phyloP scores from a whole-genome alignment of 805 yeast species.

The Candida sonorensis region DNA sequence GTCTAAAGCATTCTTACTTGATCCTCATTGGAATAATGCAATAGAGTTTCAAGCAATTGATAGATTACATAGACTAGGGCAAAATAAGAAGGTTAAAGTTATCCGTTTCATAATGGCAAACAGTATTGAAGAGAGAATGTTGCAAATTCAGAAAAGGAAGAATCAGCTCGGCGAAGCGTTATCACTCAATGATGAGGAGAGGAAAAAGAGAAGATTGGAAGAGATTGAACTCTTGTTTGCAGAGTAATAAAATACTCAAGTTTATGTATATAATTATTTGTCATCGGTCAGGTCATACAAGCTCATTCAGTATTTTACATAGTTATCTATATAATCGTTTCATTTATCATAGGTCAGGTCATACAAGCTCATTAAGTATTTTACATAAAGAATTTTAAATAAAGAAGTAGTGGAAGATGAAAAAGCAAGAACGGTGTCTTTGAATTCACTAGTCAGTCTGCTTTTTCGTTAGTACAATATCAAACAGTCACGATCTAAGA shows the following conservation, averaged over 20 bases:
- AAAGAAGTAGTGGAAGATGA: too few species aligned
- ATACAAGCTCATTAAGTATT: too few species aligned
- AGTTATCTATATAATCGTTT: too few species aligned
- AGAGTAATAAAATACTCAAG: conserved; percentile 15
- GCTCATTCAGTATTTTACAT: too few species aligned
- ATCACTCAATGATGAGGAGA: conserved; percentile 68
- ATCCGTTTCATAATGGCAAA: conserved; percentile 74
- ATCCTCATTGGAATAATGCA: conserved; percentile 97
- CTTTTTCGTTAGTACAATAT: conserved; percentile 16
- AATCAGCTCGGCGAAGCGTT: conserved; percentile 75
- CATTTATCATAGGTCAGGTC: too few species aligned
- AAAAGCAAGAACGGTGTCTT: too few species aligned
- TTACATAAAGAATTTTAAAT: too few species aligned
- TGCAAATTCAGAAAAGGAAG: conserved; percentile 80
- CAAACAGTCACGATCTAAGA: conserved; percentile 16
- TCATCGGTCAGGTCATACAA: too few species aligned
- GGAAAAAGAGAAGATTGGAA: conserved; percentile 61
- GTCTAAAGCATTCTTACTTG: conserved; percentile 81
- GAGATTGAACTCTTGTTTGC: conserved; percentile 66
- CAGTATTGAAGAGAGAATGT: conserved; percentile 84
- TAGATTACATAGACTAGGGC: conserved; percentile 88
- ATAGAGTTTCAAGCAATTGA: conserved; percentile 90
- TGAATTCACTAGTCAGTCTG: too few species aligned
- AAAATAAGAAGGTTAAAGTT: conserved; percentile 62
- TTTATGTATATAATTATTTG: too few species aligned